A percentile compares a stretch with the other conserved stretches of the same genome.
These are phyloP conservation scores for Marasmius fiardii DNA, from an alignment of 1,284 basidiomycete species.

Conservation along the genomic window DNA sequence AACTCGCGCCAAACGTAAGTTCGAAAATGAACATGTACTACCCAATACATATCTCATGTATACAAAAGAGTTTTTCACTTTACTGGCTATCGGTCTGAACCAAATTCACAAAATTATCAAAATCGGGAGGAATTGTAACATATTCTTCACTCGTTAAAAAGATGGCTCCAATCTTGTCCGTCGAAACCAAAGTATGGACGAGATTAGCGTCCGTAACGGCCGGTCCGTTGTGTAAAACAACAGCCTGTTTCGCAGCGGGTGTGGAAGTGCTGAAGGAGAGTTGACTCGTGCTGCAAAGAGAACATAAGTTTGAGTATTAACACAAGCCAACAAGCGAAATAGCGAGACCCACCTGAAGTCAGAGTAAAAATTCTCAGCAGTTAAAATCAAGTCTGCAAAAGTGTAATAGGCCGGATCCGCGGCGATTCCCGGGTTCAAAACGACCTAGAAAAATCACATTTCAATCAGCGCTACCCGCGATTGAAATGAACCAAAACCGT, in stretches of 20 bases:
- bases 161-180: constrained; percentile 15
- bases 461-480: too few relatives aligned
- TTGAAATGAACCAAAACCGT: too few relatives aligned
- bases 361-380: constrained; percentile 16
- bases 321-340: too few relatives aligned
- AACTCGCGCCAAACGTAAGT: too few relatives aligned
- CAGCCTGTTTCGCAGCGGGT: constrained; percentile 18
- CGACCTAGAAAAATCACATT: too few relatives aligned
- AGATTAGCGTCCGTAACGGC: constrained; percentile 7
- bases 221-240: constrained; percentile 19
- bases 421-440: constrained; percentile 19
- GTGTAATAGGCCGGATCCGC: constrained; percentile 14
- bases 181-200: constrained; percentile 11
- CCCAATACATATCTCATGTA: too few relatives aligned
- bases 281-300: constrained; percentile 7
- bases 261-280: constrained; percentile 13
- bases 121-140: neutral
- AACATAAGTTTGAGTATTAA: too few relatives aligned
- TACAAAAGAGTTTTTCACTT: too few relatives aligned
- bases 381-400: constrained; percentile 19
- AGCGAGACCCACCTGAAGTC: too few relatives aligned
- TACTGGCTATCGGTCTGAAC: neutral
- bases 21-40: too few relatives aligned
- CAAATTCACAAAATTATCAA: neutral
- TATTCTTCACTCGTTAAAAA: constrained; percentile 17